phyloP scores from a whole-genome alignment of 108 stramenopile genomes.

The Nitzschia putrida region DNA sequence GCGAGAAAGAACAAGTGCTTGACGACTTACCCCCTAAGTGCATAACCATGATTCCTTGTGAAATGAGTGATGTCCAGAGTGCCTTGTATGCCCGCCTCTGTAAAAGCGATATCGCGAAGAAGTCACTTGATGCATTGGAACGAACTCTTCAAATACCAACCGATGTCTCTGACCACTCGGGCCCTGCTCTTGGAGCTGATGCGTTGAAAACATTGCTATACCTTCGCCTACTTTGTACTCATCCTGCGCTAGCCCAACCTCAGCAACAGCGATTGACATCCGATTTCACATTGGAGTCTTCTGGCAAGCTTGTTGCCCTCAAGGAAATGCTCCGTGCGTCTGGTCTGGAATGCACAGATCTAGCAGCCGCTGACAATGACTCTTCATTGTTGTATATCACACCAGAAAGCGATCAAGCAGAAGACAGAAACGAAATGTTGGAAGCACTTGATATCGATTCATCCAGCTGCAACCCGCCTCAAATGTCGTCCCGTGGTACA shows the following conservation, averaged over 20 bases:
- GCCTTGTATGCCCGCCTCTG: conserved; percentile 59
- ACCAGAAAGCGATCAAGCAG: conserved; percentile 26
- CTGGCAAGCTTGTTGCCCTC: conserved; percentile 85
- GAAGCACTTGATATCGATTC: neutral
- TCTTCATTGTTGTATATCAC: conserved; percentile 59
- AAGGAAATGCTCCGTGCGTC: conserved; percentile 72
- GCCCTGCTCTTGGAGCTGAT: conserved; percentile 37
- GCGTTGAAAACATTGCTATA: conserved; percentile 72
- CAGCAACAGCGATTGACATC: conserved; percentile 10
- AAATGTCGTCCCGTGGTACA: neutral
- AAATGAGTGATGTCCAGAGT: conserved; percentile 68
- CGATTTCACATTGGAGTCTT: conserved; percentile 38
- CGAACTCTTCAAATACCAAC: conserved; percentile 9
- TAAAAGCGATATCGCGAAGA: conserved; percentile 36
- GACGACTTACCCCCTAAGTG: conserved; percentile 94
- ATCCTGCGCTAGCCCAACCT: conserved; percentile 66
- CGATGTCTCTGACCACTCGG: conserved; percentile 6
- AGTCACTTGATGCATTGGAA: conserved; percentile 43
- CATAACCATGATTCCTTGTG: conserved; percentile 81
- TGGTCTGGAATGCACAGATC: conserved; percentile 61
- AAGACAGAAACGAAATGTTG: conserved; percentile 17
- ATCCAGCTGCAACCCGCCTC: neutral
- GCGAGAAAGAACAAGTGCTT: conserved; percentile 93
- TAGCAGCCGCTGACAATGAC: conserved; percentile 83
- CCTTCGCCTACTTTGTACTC: conserved; percentile 84